Percentiles rank a stretch among this genome's conserved stretches.
Evolutionary conservation across 129 eudicot species (phyloP).

Genomic region (Solidago caesia): DNA sequence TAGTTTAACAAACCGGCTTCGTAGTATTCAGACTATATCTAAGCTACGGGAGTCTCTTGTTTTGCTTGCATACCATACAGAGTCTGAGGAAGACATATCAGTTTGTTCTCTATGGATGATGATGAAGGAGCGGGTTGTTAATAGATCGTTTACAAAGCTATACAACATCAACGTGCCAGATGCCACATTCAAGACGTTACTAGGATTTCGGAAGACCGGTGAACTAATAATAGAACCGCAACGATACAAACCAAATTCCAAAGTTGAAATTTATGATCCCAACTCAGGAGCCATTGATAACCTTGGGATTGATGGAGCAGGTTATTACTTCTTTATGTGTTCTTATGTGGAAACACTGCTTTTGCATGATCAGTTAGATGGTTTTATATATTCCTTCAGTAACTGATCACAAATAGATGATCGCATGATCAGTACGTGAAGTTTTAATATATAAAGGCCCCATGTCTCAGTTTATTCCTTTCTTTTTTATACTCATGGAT

Average conservation of each 20-base stretch:
- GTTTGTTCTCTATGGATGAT: slow-evolving; percentile 8
- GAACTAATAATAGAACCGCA: neutral
- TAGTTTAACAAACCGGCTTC: neutral
- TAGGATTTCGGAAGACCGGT: neutral
- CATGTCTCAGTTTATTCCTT: too few species aligned
- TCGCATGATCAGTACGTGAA: too few species aligned
- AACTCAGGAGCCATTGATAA: neutral
- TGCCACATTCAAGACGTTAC: neutral
- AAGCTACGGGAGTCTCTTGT: slow-evolving; percentile 1
- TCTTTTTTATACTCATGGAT: too few species aligned
- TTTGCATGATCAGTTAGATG: slow-evolving; percentile 3
- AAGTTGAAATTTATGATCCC: neutral
- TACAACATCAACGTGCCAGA: neutral
- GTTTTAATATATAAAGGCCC: too few species aligned
- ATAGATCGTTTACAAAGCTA: neutral
- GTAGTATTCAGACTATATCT: neutral
- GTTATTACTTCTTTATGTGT: neutral
- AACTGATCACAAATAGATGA: neutral
- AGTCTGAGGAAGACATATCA: neutral
- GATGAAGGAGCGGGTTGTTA: neutral
- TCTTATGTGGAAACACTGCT: slow-evolving; percentile 9
- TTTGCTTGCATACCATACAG: neutral
- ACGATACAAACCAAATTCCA: neutral
- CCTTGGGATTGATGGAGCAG: neutral
- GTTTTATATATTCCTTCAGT: neutral